Conservation (phyloP, 352 stramenopile species). For the Globisporangium recalcitrans region DNA sequence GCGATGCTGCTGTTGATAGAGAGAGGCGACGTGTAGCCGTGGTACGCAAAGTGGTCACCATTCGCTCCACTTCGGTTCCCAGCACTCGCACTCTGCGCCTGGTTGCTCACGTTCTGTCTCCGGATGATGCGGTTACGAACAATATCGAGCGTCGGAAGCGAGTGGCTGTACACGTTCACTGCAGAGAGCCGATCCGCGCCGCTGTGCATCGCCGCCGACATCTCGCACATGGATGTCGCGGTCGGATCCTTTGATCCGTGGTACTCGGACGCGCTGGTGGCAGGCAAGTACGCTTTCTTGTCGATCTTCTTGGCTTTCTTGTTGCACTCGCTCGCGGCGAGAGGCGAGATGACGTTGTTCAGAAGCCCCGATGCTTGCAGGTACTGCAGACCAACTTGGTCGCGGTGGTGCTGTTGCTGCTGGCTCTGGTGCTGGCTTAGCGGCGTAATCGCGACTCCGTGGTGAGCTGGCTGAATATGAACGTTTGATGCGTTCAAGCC, state of each 20-base stretch:
- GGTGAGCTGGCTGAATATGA: conserved; percentile 26
- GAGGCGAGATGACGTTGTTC: conserved; percentile 71
- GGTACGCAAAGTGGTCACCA: conserved; percentile 24
- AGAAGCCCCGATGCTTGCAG: conserved; percentile 31
- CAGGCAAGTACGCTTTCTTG: conserved; percentile 38
- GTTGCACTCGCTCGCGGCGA: conserved; percentile 53
- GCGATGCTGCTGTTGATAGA: not conserved
- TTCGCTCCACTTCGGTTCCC: conserved; percentile 21
- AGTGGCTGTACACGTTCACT: conserved; percentile 19
- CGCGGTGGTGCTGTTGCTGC: conserved; percentile 2
- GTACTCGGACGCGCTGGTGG: conserved; percentile 3
- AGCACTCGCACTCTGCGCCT: conserved; percentile 10
- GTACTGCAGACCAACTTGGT: conserved; percentile 21
- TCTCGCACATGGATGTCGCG: conserved; percentile 15
- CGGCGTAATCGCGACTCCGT: conserved; percentile 26
- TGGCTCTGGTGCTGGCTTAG: conserved; percentile 15
- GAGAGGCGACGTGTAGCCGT: conserved; percentile 17
- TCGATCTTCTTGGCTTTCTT: conserved; percentile 72
- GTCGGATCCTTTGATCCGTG: conserved; percentile 19
- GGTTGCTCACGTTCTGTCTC: conserved; percentile 31
- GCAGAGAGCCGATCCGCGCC: not conserved
- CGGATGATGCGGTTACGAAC: conserved; percentile 63
- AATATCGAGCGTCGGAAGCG: conserved; percentile 54
- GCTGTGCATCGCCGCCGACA: conserved; percentile 12
- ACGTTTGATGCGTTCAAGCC: conserved; percentile 23